Evolutionary conservation across 768 basidiomycete species (phyloP), one percentile per base, ranked within the genome.

Genomic region (Rhodotorula sphaerocarpa): DNA sequence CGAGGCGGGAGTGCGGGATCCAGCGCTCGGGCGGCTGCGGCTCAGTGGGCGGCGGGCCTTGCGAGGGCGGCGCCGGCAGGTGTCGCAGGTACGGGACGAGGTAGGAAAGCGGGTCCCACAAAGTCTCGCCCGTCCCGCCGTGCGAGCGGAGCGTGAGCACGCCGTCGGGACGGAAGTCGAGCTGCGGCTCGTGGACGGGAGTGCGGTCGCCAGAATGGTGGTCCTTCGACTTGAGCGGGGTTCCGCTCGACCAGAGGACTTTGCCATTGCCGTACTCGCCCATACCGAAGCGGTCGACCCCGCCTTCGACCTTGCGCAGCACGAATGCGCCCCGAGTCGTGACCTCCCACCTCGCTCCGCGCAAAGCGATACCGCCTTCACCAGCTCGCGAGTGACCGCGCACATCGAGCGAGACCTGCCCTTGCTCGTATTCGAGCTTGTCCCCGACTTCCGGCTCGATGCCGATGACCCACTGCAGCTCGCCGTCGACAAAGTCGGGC

Each of bases 401-500:
- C 54, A 44, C 39, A 20, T 61, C 47, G n/a, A 68, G 25, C 20
- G 23, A 21, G 21, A 69, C 45, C 48, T 69, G 68, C 4, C 64
- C 66, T 7, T 51, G 59, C 57, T 67, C 66, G 53, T 69, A 73
- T 41, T 57, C 52, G n/a, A 69, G 20, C 39, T 60, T 57, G n/a
- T 61, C 56, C n/a, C 71, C 63, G 16, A 58, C 51, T 20, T 70
- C 69, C 21, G 67, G 64, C 42, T 68, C 66, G 34, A 70, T 63
- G n/a, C 72, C 72, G 50, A 71, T 71, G 30, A 73, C 53, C 58
- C 56, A 73, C 42, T 63, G 55, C 27, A 65, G 63, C 41, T 65
- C 62, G 18, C 69, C 72, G 27, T 67, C 59, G 34, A 70, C 60
- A 42, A 73, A 73, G 1, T 69, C 72, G 23, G 54, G 33, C 45